phyloP scores from a whole-genome alignment of 2,329 filamentous ascomycete genomes.

The Camptophora hylomeconis region DNA sequence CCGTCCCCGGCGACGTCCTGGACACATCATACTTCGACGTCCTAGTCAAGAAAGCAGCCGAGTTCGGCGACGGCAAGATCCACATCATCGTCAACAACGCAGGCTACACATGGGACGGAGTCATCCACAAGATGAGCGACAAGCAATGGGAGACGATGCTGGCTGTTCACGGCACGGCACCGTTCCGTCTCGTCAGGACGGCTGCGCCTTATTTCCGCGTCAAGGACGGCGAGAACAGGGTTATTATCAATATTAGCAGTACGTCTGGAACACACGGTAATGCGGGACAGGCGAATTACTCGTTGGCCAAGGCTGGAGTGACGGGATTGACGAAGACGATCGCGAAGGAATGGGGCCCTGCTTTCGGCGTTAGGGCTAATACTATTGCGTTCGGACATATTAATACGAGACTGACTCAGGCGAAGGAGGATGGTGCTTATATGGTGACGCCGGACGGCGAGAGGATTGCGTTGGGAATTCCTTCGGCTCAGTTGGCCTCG shows the following conservation, averaged over 20 bases:
- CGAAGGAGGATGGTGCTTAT: slow-evolving; percentile 74
- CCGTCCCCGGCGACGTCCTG: slow-evolving; percentile 65
- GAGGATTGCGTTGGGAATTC: slow-evolving; percentile 63
- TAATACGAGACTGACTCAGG: slow-evolving; percentile 63
- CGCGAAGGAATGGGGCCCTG: slow-evolving; percentile 72
- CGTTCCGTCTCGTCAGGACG: slow-evolving; percentile 69
- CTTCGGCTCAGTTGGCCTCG: slow-evolving; percentile 42
- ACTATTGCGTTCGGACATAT: slow-evolving; percentile 78
- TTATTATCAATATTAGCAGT: slow-evolving; percentile 71
- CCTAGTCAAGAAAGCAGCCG: slow-evolving; percentile 62
- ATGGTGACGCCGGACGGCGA: slow-evolving; percentile 63
- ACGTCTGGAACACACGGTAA: slow-evolving; percentile 78
- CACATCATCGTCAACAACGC: slow-evolving; percentile 88
- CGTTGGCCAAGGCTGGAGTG: slow-evolving; percentile 72
- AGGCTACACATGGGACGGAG: slow-evolving; percentile 84
- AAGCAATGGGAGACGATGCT: slow-evolving; percentile 56
- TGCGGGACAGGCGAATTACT: slow-evolving; percentile 83
- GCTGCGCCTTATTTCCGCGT: slow-evolving; percentile 81
- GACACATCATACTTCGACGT: slow-evolving; percentile 55
- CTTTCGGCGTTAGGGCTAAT: slow-evolving; percentile 71
- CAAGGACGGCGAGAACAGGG: slow-evolving; percentile 64
- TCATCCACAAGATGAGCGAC: slow-evolving; percentile 60
- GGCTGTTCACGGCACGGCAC: slow-evolving; percentile 68
- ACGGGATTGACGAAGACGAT: slow-evolving; percentile 77
- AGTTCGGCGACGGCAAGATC: slow-evolving; percentile 76